These are phyloP conservation scores for Plasmodium coatneyi DNA, from an alignment of 169 alveolate species.

Conservation along the genomic window DNA sequence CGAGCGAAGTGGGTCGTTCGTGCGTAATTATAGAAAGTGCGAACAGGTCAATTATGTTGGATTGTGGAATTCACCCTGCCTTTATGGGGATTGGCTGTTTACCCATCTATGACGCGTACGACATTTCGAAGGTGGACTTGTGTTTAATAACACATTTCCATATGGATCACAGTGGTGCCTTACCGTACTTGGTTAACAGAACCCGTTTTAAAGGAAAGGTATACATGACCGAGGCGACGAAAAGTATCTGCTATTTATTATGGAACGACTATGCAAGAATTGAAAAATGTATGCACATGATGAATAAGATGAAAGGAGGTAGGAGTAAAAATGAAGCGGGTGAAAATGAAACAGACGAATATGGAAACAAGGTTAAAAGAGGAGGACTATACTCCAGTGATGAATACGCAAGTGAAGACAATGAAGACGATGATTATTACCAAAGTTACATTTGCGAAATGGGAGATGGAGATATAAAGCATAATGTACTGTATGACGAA, in stretches of 20 bases:
- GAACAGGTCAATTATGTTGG: constrained; percentile 96
- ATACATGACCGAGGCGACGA: constrained; percentile 97
- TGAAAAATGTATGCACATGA: constrained; percentile 70
- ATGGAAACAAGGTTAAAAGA: background rate
- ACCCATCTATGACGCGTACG: constrained; percentile 97
- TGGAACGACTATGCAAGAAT: constrained; percentile 95
- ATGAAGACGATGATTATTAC: constrained; percentile 3
- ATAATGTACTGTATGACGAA: constrained; percentile 90
- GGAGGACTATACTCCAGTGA: constrained; percentile 17
- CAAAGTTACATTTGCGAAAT: constrained; percentile 1
- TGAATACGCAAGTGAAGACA: constrained; percentile 12
- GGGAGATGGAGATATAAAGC: constrained; percentile 16
- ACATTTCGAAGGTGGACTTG: constrained; percentile 93
- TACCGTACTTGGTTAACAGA: constrained; percentile 95
- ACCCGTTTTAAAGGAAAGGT: constrained; percentile 94
- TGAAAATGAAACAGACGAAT: constrained; percentile 7
- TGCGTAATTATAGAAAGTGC: constrained; percentile 95
- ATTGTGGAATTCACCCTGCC: constrained; percentile 99
- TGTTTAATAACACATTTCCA: constrained; percentile 98
- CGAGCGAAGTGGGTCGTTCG: constrained; percentile 97
- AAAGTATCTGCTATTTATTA: constrained; percentile 94
- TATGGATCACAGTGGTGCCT: constrained; percentile 98
- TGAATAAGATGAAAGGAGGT: constrained; percentile 56
- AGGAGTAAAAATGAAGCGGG: constrained; percentile 6
- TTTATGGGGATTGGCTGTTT: constrained; percentile 96